phyloP scores from a whole-genome alignment of 768 basidiomycete genomes.

The Russula virescens region DNA sequence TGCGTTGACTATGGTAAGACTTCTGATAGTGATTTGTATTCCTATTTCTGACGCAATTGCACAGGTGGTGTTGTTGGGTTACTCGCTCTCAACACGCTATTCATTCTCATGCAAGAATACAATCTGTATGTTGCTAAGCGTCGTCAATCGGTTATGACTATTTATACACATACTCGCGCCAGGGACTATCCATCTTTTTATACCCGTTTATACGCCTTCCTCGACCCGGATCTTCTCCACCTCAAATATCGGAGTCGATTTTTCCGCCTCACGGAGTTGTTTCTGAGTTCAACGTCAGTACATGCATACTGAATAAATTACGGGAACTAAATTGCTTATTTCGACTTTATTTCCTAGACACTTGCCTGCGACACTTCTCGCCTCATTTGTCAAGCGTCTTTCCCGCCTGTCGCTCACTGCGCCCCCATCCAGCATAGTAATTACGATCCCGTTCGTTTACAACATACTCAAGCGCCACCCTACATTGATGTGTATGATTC shows the following conservation, averaged over 20 bases:
- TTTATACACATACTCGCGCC: conserved; percentile 2
- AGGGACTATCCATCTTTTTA: conserved; percentile 98
- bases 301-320: background rate
- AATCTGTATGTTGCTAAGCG: conserved; percentile 62
- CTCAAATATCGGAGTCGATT: conserved; percentile 91
- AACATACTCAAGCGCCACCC: conserved; percentile 92
- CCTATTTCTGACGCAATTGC: background rate
- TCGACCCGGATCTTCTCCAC: conserved; percentile 84
- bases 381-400: conserved; percentile 91
- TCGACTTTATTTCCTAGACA: conserved; percentile 44
- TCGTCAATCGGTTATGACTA: background rate
- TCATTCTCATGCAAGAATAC: conserved; percentile 85
- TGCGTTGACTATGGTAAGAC: conserved; percentile 74
- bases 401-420: conserved; percentile 78
- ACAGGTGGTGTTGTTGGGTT: conserved; percentile 80
- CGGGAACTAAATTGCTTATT: background rate
- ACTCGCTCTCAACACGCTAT: conserved; percentile 86
- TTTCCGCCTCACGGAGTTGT: conserved; percentile 87
- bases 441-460: conserved; percentile 90
- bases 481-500: conserved; percentile 88
- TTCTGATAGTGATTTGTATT: background rate
- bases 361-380: conserved; percentile 84
- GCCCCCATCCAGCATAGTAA: conserved; percentile 85
- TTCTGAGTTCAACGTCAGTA: conserved; percentile 80
- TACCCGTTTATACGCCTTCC: conserved; percentile 81